Conservation (phyloP, 2,329 filamentous ascomycete species). For the Fusarium pseudograminearum region DNA sequence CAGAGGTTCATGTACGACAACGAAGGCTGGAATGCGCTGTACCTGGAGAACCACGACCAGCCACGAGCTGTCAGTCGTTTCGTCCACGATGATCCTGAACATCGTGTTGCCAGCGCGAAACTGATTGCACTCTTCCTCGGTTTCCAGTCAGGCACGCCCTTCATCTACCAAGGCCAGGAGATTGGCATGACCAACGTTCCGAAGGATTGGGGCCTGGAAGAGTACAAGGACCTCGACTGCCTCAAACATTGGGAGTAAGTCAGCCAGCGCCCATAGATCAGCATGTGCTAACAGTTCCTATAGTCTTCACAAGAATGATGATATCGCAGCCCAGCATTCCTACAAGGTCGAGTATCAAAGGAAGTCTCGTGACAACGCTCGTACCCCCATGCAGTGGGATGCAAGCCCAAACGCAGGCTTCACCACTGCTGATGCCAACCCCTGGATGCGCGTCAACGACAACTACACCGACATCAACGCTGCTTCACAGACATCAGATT, state of each 20-base stretch:
- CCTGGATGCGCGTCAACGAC: conserved; percentile 79
- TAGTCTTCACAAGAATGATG: conserved; percentile 55
- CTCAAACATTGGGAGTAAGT: conserved; percentile 63
- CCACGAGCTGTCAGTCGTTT: conserved; percentile 70
- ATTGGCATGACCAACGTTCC: conserved; percentile 75
- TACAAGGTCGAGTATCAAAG: conserved; percentile 63
- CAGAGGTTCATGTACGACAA: conserved; percentile 70
- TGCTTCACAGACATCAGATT: conserved; percentile 61
- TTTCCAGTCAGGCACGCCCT: conserved; percentile 71
- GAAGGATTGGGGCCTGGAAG: conserved; percentile 68
- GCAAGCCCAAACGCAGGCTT: conserved; percentile 72
- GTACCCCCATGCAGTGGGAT: conserved; percentile 80
- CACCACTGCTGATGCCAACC: conserved; percentile 61
- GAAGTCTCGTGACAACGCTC: conserved; percentile 75
- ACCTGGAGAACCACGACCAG: conserved; percentile 76
- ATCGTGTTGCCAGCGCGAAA: conserved; percentile 66
- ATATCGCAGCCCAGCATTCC: conserved; percentile 54
- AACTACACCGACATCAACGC: conserved; percentile 74
- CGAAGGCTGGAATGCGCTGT: conserved; percentile 73
- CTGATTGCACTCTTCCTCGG: conserved; percentile 69
- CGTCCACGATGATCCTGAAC: conserved; percentile 61
- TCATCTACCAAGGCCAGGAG: conserved; percentile 78
- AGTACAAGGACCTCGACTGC: conserved; percentile 76
- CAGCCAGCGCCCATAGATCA: not conserved
- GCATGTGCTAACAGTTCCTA: not conserved